A percentile compares a stretch with the other conserved stretches of the same genome.
These are phyloP conservation scores for Vigna hirtella DNA, from an alignment of 306 rosid species.

Conservation along the genomic window DNA sequence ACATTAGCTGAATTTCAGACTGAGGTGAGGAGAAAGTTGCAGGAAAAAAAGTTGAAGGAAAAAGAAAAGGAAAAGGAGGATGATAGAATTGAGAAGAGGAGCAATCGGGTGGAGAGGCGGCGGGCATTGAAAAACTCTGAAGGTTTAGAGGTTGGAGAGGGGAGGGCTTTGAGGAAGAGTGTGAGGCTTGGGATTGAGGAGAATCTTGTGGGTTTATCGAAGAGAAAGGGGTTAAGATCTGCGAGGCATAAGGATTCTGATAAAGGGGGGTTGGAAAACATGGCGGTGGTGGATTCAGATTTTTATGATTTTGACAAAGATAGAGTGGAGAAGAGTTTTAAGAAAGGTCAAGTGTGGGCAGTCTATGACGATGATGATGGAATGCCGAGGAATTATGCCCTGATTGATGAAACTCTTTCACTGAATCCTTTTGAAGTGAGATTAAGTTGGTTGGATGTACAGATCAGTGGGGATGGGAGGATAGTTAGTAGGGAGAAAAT, in stretches of 20 bases:
- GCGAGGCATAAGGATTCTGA: constrained; percentile 35
- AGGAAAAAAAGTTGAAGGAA: constrained; percentile 54
- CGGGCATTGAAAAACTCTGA: constrained; percentile 36
- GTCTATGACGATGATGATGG: constrained; percentile 84
- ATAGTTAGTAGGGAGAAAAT: constrained; percentile 56
- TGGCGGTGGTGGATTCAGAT: constrained; percentile 78
- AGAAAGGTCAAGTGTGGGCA: constrained; percentile 95
- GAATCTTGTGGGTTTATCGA: constrained; percentile 36
- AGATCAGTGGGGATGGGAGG: constrained; percentile 59
- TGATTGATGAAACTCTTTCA: constrained; percentile 74
- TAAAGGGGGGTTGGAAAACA: constrained; percentile 50
- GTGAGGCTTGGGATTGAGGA: constrained; percentile 41
- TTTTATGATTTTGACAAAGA: constrained; percentile 83
- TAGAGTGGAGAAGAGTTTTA: constrained; percentile 81
- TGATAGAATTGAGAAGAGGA: constrained; percentile 46
- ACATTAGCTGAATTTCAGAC: constrained; percentile 84
- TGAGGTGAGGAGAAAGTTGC: constrained; percentile 58
- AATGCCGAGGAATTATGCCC: constrained; percentile 82
- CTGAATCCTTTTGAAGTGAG: constrained; percentile 74
- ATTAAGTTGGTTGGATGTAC: constrained; percentile 85
- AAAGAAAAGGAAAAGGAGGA: constrained; percentile 54
- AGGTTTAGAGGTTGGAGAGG: constrained; percentile 38
- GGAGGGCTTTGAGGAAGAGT: constrained; percentile 34
- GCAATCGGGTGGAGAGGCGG: constrained; percentile 29
- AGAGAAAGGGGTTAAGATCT: constrained; percentile 35